Conservation (phyloP, 2,329 filamentous ascomycete species). For the Penicillium sp. region DNA sequence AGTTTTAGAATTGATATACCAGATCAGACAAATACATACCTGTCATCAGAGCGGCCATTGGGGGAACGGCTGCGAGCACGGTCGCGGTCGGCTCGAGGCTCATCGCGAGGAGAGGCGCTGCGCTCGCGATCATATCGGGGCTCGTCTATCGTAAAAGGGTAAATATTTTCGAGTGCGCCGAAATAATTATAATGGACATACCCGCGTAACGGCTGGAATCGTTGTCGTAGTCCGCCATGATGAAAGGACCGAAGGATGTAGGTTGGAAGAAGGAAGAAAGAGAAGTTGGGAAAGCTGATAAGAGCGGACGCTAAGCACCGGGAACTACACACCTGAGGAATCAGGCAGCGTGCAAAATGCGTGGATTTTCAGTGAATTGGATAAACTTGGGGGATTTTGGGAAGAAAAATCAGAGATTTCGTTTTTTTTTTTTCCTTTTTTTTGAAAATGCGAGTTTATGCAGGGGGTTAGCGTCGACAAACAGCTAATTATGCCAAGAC, state of each 20-base stretch:
- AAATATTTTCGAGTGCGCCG: not conserved
- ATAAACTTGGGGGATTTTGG: not conserved
- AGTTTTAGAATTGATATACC: not conserved
- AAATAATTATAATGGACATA: constrained; percentile 39
- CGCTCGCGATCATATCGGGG: constrained; percentile 64
- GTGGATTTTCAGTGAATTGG: not conserved
- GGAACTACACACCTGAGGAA: constrained; percentile 18
- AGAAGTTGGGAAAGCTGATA: constrained; percentile 20
- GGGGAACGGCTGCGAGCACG: constrained; percentile 64
- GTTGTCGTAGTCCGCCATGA: constrained; percentile 61
- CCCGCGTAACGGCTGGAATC: constrained; percentile 65
- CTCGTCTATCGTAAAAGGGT: constrained; percentile 47
- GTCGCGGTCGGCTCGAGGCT: constrained; percentile 50
- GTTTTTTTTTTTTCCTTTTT: not conserved
- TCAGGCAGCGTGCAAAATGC: constrained; percentile 8
- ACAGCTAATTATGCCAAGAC: constrained; percentile 1
- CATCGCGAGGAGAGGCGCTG: constrained; percentile 63
- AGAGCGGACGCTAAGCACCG: constrained; percentile 15
- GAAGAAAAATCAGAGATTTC: not conserved
- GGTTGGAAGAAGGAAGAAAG: constrained; percentile 23
- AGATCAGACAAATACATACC: constrained; percentile 39
- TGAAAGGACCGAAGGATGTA: constrained; percentile 21
- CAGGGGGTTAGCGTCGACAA: not conserved
- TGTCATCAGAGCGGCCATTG: constrained; percentile 54
- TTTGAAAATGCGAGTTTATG: not conserved